Evolutionary conservation across 2,329 filamentous ascomycete genomes (phyloP).

Genomic region (Cadophora sp.): DNA sequence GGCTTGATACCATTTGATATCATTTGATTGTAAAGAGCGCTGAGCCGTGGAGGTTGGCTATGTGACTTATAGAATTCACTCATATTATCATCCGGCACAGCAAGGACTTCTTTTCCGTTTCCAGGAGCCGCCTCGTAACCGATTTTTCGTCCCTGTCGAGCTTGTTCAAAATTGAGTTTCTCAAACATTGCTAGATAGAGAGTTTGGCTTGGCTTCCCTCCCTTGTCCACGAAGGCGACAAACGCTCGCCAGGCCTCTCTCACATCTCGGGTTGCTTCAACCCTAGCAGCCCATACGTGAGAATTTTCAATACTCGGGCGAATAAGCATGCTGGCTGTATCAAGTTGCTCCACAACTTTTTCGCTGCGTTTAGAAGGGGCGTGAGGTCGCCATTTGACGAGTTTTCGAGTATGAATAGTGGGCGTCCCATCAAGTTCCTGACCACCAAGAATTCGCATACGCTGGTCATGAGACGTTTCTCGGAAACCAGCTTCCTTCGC

Average conservation of each 20-base stretch:
- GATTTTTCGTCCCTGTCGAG: conserved; percentile 36
- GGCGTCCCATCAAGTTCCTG: conserved; percentile 57
- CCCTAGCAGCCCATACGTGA: conserved; percentile 58
- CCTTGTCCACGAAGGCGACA: conserved; percentile 43
- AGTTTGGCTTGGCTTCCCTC: conserved; percentile 47
- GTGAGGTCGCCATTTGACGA: conserved; percentile 33
- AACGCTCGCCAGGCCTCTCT: conserved; percentile 64
- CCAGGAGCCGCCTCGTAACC: conserved; percentile 56
- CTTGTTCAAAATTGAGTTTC: conserved; percentile 55
- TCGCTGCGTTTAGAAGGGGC: neutral
- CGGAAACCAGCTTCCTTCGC: conserved; percentile 63
- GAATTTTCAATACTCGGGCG: neutral
- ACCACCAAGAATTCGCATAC: conserved; percentile 60
- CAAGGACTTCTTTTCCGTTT: conserved; percentile 61
- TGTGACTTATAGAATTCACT: conserved; percentile 70
- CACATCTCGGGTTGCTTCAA: conserved; percentile 64
- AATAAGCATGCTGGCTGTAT: neutral
- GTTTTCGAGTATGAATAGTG: conserved; percentile 60
- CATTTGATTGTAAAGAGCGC: conserved; percentile 67
- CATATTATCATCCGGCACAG: conserved; percentile 62
- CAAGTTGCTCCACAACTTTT: neutral
- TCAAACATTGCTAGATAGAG: conserved; percentile 67
- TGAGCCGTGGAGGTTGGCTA: conserved; percentile 64
- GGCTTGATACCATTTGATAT: conserved; percentile 54
- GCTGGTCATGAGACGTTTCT: conserved; percentile 53